phyloP scores from a whole-genome alignment of 140 eudicot species.

The Flaveria floridana region DNA sequence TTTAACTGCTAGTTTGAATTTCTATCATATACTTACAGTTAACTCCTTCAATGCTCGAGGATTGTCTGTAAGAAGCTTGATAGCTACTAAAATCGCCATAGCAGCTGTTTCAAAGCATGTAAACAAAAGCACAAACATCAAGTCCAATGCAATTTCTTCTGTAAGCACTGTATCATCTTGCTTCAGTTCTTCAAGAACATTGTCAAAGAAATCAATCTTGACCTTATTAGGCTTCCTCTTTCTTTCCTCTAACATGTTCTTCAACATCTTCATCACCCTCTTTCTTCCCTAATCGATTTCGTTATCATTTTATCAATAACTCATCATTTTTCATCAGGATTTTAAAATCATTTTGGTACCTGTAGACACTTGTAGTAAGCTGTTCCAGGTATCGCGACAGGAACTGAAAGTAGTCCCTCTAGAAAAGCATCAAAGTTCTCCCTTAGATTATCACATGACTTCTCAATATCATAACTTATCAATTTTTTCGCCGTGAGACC shows the following conservation, averaged over 20 bases:
- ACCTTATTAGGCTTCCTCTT: conserved; percentile 44
- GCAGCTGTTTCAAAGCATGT: conserved; percentile 79
- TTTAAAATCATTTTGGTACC: conserved; percentile 39
- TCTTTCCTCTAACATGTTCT: conserved; percentile 67
- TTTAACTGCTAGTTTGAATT: not conserved
- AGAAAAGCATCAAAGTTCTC: conserved; percentile 71
- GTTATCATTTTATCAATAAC: not conserved
- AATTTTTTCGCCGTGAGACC: conserved; percentile 65
- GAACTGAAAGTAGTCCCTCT: conserved; percentile 69
- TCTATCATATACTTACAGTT: conserved; percentile 39
- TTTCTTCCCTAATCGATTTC: conserved; percentile 45
- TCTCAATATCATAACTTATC: conserved; percentile 68
- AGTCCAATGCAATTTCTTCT: conserved; percentile 70
- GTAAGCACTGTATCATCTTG: conserved; percentile 55
- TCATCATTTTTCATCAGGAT: not conserved
- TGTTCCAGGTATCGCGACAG: conserved; percentile 77
- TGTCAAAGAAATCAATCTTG: conserved; percentile 61
- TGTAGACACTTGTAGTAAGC: conserved; percentile 75
- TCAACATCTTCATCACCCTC: conserved; percentile 66
- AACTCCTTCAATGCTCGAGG: conserved; percentile 60
- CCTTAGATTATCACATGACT: conserved; percentile 61
- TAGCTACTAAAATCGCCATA: conserved; percentile 57
- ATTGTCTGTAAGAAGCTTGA: conserved; percentile 52
- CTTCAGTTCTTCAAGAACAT: conserved; percentile 65
- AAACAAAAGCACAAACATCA: conserved; percentile 77